Evolutionary conservation across 2,329 filamentous ascomycete species (phyloP), one percentile per base, ranked within the genome.

Genomic region (Monilinia polystroma): DNA sequence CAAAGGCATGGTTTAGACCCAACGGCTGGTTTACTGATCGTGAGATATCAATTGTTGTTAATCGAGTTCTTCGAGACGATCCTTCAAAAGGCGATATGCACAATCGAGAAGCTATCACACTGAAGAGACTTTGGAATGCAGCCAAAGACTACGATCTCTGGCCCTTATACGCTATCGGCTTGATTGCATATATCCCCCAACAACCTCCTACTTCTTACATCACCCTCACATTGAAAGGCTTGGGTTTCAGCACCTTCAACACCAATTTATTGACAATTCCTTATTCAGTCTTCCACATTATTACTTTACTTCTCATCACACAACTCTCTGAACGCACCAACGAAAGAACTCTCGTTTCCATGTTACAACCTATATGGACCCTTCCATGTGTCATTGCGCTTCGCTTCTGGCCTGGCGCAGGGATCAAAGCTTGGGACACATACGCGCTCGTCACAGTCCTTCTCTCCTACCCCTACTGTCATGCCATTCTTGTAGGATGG

Each of bases 1-100:
- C 88, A 0, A 72, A 72, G 56, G 23, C 67, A 51, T 80, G 80
- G 72, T 85, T 87, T 71, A 80, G 85, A 3, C 83, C 86, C 47
- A 85, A 85, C 63, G 77, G 88, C 3, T 87, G 87, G 83, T 88
- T 90, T 74, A 83, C 76, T 14, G 85, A 88, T 67, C 81, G 78
- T 26, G 87, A 90, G 74, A 85, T 87, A 72, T 85, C 85, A 71
- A 89, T 90, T 67, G 85, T 90, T 77, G 86, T 89, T 8, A 89
- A 89, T 71, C 83, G 83, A 43, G 80, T 88, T 29, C 70, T 78
- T 38, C 80, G 84, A 7, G 84, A 87, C 66, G 84, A 85, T 58
- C 72, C 72, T 23, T 70, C 78, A 76, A 52, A 83, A 80, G 72
- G 81, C 26, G 81, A 82, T 59, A 87, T 88, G 84, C 84, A 87